A percentile compares a stretch with the other conserved stretches of the same genome.
Evolutionary conservation across 768 basidiomycete genomes (phyloP).

Genomic region (Amanita thiersii): DNA sequence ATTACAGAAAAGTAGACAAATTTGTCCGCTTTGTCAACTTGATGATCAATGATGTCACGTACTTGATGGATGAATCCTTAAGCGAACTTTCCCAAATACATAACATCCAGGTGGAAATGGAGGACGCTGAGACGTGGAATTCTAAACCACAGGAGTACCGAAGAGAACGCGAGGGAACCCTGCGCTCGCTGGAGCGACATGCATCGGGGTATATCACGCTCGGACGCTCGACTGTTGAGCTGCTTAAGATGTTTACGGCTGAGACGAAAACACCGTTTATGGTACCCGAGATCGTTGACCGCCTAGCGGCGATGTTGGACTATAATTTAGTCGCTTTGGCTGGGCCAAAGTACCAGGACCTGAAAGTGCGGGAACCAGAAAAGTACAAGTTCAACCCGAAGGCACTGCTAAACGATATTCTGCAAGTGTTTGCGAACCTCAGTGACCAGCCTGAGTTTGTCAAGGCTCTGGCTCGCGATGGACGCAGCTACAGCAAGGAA

Average conservation of each 20-base stretch:
- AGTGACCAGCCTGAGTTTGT: slow-evolving; percentile 74
- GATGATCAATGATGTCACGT: slow-evolving; percentile 98
- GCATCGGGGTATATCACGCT: slow-evolving; percentile 84
- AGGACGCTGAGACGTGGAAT: slow-evolving; percentile 62
- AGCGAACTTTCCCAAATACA: slow-evolving; percentile 85
- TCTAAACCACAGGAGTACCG: slow-evolving; percentile 60
- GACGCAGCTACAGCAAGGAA: slow-evolving; percentile 79
- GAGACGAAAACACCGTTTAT: slow-evolving; percentile 91
- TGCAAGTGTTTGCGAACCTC: slow-evolving; percentile 88
- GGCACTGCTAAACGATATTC: slow-evolving; percentile 72
- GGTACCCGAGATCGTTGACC: slow-evolving; percentile 93
- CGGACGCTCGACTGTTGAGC: slow-evolving; percentile 81
- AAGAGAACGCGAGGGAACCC: slow-evolving; percentile 72
- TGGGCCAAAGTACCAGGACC: slow-evolving; percentile 81
- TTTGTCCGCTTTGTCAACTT: slow-evolving; percentile 95
- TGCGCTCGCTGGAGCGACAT: slow-evolving; percentile 76
- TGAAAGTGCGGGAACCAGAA: slow-evolving; percentile 79
- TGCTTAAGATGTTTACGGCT: slow-evolving; percentile 87
- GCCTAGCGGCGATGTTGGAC: slow-evolving; percentile 93
- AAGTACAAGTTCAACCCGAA: slow-evolving; percentile 87
- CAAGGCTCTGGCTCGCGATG: slow-evolving; percentile 86
- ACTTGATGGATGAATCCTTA: slow-evolving; percentile 94
- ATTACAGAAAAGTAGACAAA: slow-evolving; percentile 72
- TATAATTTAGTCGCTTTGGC: slow-evolving; percentile 87
- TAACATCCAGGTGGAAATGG: slow-evolving; percentile 81